Percentiles rank a stretch among this genome's conserved stretches.
These are phyloP conservation scores for Saraca asoca DNA, from an alignment of 331 rosid genomes.

Conservation along the genomic window DNA sequence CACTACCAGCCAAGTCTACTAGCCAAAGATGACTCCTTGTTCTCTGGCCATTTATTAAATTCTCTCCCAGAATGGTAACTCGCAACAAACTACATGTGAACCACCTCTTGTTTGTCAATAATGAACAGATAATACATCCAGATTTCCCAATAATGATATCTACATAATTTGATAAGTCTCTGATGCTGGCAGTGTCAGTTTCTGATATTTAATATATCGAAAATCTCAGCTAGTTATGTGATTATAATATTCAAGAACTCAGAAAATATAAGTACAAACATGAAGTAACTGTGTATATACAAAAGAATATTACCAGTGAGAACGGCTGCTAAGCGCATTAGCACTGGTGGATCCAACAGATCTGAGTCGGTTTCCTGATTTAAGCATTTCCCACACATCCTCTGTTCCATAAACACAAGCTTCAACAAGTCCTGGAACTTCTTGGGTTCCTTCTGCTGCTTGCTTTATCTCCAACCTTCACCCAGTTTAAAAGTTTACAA, in stretches of 20 bases:
- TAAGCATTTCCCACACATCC: constrained; percentile 83
- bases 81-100: constrained; percentile 73
- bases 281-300: not conserved
- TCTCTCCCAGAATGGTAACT: constrained; percentile 78
- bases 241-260: constrained; percentile 3
- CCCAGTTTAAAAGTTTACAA: constrained; percentile 11
- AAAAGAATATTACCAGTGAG: constrained; percentile 68
- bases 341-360: constrained; percentile 97
- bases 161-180: constrained; percentile 8
- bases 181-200: not conserved
- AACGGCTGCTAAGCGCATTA: constrained; percentile 95
- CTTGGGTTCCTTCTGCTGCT: constrained; percentile 73
- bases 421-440: constrained; percentile 93
- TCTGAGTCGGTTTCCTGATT: constrained; percentile 77
- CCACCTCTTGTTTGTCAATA: constrained; percentile 28
- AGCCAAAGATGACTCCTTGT: constrained; percentile 95
- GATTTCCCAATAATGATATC: not conserved
- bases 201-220: not conserved
- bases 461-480: constrained; percentile 62
- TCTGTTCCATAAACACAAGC: constrained; percentile 62
- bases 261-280: not conserved
- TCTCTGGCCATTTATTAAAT: constrained; percentile 72
- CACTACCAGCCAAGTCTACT: constrained; percentile 98
- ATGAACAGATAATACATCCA: not conserved
- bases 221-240: not conserved